These are phyloP conservation scores for Zymoseptoria tritici DNA, from an alignment of 2,329 filamentous ascomycete genomes.

Conservation along the genomic window DNA sequence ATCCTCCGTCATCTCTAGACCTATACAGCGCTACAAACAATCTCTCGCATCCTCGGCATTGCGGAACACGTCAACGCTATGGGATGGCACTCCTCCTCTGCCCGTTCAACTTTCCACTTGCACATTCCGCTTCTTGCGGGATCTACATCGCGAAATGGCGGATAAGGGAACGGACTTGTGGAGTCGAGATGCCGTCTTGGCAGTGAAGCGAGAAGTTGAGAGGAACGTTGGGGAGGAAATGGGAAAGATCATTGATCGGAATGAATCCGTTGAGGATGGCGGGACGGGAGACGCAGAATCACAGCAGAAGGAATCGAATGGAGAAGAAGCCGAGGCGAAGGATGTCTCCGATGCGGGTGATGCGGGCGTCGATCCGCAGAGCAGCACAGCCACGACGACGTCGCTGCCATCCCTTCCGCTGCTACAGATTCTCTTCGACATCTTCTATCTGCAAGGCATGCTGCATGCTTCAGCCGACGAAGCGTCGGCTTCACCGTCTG, in stretches of 20 bases:
- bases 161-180: slow-evolving; percentile 69
- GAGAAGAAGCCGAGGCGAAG: slow-evolving; percentile 10
- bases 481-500: neutral
- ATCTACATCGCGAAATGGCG: slow-evolving; percentile 60
- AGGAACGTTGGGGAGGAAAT: slow-evolving; percentile 40
- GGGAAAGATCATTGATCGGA: slow-evolving; percentile 28
- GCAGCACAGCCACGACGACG: neutral
- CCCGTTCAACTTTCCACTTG: slow-evolving; percentile 72
- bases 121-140: slow-evolving; percentile 63
- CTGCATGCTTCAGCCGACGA: neutral
- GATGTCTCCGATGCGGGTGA: neutral
- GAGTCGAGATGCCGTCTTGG: slow-evolving; percentile 59
- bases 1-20: slow-evolving; percentile 38
- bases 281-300: slow-evolving; percentile 10
- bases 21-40: neutral
- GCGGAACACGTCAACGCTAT: slow-evolving; percentile 54
- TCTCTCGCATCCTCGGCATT: slow-evolving; percentile 2
- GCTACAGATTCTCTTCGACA: slow-evolving; percentile 38
- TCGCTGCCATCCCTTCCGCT: slow-evolving; percentile 8
- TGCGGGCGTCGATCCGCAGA: neutral
- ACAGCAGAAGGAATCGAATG: slow-evolving; percentile 6
- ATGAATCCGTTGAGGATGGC: slow-evolving; percentile 6
- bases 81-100: slow-evolving; percentile 70
- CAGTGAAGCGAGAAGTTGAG: slow-evolving; percentile 54
- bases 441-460: slow-evolving; percentile 34